A percentile compares a stretch with the other conserved stretches of the same genome.
phyloP scores from a whole-genome alignment of 2,329 filamentous ascomycete genomes.

The Fusarium tanahbumbuense region DNA sequence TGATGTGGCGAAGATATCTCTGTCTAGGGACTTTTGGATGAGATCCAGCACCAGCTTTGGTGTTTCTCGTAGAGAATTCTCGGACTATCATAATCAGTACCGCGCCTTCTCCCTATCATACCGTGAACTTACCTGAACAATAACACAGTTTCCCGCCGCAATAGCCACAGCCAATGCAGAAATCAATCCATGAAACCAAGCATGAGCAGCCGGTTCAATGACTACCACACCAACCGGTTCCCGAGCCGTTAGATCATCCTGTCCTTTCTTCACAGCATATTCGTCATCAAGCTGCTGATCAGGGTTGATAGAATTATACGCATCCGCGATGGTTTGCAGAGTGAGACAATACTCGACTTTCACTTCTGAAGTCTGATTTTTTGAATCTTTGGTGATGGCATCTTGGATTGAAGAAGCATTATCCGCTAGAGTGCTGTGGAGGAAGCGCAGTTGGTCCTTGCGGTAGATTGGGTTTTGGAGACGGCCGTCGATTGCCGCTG shows the following conservation, averaged over 20 bases:
- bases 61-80: conserved; percentile 20
- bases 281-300: conserved; percentile 23
- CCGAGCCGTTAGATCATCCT: conserved; percentile 21
- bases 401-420: conserved; percentile 32
- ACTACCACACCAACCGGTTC: conserved; percentile 33
- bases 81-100: not conserved
- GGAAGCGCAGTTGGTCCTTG: conserved; percentile 31
- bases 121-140: conserved; percentile 21
- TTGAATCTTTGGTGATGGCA: conserved; percentile 37
- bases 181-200: conserved; percentile 36
- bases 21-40: conserved; percentile 18
- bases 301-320: conserved; percentile 28
- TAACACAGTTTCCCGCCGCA: conserved; percentile 31
- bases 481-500: conserved; percentile 37
- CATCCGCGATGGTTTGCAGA: conserved; percentile 29
- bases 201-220: conserved; percentile 34
- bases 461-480: conserved; percentile 37
- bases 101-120: fast-evolving
- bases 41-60: conserved; percentile 4
- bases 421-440: conserved; percentile 23
- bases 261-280: conserved; percentile 25
- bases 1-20: conserved; percentile 18
- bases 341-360: conserved; percentile 42
- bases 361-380: conserved; percentile 27
- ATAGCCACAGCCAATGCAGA: conserved; percentile 31